Evolutionary conservation across 2,329 filamentous ascomycete species (phyloP).

Genomic region (Arthrobotrys musiformis): DNA sequence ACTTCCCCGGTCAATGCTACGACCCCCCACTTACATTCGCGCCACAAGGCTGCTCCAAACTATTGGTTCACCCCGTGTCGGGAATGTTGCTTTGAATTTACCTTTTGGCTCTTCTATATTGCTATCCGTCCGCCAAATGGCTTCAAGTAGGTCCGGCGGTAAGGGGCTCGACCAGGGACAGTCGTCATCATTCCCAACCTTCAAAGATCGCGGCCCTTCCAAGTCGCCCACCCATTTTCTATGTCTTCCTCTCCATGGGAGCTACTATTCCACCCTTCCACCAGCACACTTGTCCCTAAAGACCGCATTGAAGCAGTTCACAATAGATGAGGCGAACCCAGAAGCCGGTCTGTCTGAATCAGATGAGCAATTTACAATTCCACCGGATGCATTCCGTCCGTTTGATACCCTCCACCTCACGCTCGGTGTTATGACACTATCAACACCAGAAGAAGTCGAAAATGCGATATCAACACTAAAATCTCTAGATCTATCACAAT

Average conservation of each 20-base stretch:
- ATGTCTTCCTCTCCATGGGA: conserved; percentile 76
- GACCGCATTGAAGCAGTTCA: conserved; percentile 71
- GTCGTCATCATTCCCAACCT: not conserved
- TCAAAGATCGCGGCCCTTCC: conserved; percentile 45
- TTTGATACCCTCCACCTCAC: conserved; percentile 86
- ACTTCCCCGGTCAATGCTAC: not conserved
- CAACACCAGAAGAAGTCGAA: not conserved
- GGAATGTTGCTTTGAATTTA: not conserved
- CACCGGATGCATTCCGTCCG: conserved; percentile 76
- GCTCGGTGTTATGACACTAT: conserved; percentile 76
- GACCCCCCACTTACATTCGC: not conserved
- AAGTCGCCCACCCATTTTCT: conserved; percentile 76
- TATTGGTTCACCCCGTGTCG: not conserved
- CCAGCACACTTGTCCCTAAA: conserved; percentile 61
- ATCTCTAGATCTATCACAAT: conserved; percentile 24
- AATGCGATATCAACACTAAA: conserved; percentile 22
- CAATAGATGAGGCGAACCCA: conserved; percentile 67
- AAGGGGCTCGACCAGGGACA: not conserved
- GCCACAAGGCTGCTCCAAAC: not conserved
- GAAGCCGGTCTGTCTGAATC: conserved; percentile 59
- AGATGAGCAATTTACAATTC: conserved; percentile 66
- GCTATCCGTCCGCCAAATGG: not conserved
- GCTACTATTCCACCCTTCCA: conserved; percentile 68
- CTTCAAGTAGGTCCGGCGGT: not conserved
- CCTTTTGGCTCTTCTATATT: not conserved